Conservation (phyloP, 1,284 basidiomycete species). For the Cutaneotrichosporon daszewskae region DNA sequence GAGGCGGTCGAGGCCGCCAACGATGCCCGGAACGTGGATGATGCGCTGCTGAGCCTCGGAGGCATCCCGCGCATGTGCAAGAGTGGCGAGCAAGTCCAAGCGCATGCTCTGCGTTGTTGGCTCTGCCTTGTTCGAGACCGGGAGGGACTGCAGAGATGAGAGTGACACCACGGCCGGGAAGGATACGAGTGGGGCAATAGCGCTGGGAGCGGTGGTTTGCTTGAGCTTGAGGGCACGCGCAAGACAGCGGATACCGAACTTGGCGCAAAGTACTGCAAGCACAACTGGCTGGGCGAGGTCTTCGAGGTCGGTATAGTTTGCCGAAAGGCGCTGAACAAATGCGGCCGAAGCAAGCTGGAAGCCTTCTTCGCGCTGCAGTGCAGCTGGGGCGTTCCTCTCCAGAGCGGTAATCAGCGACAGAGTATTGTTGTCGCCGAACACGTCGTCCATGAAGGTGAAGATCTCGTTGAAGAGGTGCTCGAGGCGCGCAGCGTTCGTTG, state of each 20-base stretch:
- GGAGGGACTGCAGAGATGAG: slow-evolving; percentile 51
- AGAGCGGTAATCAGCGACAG: slow-evolving; percentile 34
- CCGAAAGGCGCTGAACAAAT: slow-evolving; percentile 50
- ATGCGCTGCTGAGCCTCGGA: slow-evolving; percentile 21
- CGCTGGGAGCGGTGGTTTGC: slow-evolving; percentile 20
- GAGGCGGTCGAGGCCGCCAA: slow-evolving; percentile 63
- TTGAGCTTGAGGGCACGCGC: slow-evolving; percentile 24
- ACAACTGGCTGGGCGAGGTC: slow-evolving; percentile 68
- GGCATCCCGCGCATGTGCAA: slow-evolving; percentile 54
- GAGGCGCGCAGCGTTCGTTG: slow-evolving; percentile 57
- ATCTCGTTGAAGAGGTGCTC: slow-evolving; percentile 79
- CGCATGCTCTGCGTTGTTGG: slow-evolving; percentile 14
- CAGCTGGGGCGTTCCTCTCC: slow-evolving; percentile 19
- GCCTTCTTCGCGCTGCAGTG: slow-evolving; percentile 39
- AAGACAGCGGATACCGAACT: slow-evolving; percentile 66
- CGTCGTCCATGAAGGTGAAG: slow-evolving; percentile 56
- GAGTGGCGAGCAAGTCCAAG: slow-evolving; percentile 49
- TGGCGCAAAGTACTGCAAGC: slow-evolving; percentile 59
- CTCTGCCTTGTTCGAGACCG: slow-evolving; percentile 13
- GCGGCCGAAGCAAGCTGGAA: slow-evolving; percentile 48
- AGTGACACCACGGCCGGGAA: slow-evolving; percentile 50
- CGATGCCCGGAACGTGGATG: slow-evolving; percentile 39
- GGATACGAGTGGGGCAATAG: slow-evolving; percentile 31
- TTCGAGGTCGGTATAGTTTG: slow-evolving; percentile 51
- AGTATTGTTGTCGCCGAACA: slow-evolving; percentile 30